phyloP scores from a whole-genome alignment of 306 rosid species.

The Trichosanthes truncata region DNA sequence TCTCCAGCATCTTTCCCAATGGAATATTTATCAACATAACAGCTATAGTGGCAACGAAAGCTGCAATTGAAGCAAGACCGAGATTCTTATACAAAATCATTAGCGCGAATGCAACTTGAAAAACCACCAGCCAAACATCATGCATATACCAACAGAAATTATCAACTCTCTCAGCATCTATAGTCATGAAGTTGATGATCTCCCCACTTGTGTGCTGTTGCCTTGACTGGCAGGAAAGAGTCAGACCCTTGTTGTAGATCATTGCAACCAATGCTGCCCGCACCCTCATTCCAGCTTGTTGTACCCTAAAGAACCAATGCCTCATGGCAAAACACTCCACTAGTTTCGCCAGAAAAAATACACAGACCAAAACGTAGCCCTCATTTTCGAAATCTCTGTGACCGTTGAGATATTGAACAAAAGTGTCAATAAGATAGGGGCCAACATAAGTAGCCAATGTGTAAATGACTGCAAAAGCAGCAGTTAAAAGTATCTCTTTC shows the following conservation, averaged over 20 bases:
- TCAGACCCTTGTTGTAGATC: constrained; percentile 60
- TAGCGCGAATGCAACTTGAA: constrained; percentile 61
- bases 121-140: constrained; percentile 47
- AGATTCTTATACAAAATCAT: constrained; percentile 54
- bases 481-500: constrained; percentile 44
- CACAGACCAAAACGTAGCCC: constrained; percentile 45
- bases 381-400: constrained; percentile 32
- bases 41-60: constrained; percentile 50
- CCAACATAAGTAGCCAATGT: constrained; percentile 67
- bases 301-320: constrained; percentile 54
- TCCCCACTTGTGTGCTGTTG: constrained; percentile 53
- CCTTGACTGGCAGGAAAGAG: constrained; percentile 52
- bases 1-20: constrained; percentile 49
- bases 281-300: constrained; percentile 48
- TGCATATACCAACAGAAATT: constrained; percentile 62
- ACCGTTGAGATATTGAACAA: constrained; percentile 69
- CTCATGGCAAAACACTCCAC: constrained; percentile 53
- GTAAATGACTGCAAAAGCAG: constrained; percentile 21
- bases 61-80: constrained; percentile 61
- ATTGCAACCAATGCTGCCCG: constrained; percentile 44
- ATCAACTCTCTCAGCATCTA: constrained; percentile 74
- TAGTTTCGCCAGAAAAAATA: constrained; percentile 54
- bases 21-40: constrained; percentile 68
- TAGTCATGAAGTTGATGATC: constrained; percentile 70
- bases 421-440: constrained; percentile 59